Base-by-base conservation (phyloP, 805 yeast species). In the Maudiozyma turicensis region DNA sequence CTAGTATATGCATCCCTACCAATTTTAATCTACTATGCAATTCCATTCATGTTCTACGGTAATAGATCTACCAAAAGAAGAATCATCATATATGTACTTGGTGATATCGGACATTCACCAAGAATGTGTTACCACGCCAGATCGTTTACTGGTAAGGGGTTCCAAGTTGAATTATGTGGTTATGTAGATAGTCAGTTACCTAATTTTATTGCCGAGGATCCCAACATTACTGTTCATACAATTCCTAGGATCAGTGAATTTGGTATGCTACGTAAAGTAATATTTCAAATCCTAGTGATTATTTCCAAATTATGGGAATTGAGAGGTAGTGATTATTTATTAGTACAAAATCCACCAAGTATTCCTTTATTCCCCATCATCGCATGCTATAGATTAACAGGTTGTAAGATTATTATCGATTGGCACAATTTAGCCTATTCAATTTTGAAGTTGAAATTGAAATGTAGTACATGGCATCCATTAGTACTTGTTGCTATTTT, bases 401-500 rank as follows among this genome's bases (percentile, higher is more conserved):
- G 80, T 2, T 72, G 90, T 5, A 74, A 76, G 58, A 66, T 91
- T 28, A 74, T 93, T 20, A 78, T 93, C 45, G 99, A 93, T 67
- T 93, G 99, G 99, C 99, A 93, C 66, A 93, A 93, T 65, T 72
- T 93, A 57, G 95, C 95, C 40, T 91, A 78, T 65, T 78, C 95
- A 1, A 86, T 93, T 30, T 67, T 93, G 50, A 82, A 84, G 47
- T 63, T 91, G 59, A 80, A 80, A 56, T 78, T 80, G 55, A 60
- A 73, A 5, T 73, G 73, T 2, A 29, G 64, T 48, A 62, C 66
- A 45, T 67, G 66, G 34, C 86, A 86, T 60, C 81, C 84, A 0
- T 65, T 86, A 48, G 95, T 89, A 2, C 64, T 69, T 46, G 32
- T 80, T 2, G 75, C 86, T 60, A 77, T 70, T 49, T 49, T 67